Evolutionary conservation across 495 filamentous ascomycete species (phyloP), one percentile per base, ranked within the genome.

Genomic region (Pseudomonodictys pantanalensis): DNA sequence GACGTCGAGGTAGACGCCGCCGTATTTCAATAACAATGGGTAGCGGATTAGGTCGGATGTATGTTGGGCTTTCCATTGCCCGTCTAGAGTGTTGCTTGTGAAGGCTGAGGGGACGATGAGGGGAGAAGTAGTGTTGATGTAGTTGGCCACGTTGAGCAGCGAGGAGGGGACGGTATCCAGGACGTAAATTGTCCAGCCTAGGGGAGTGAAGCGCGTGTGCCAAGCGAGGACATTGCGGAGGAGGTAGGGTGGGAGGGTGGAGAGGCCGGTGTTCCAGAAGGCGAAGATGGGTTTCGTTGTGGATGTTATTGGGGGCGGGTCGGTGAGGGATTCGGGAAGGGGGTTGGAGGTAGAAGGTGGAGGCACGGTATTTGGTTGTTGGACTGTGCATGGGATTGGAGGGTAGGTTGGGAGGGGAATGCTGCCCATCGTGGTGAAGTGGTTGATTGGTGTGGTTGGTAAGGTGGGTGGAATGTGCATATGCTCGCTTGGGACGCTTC

Each of bases 1-100:
- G 0, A 78, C 80, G 59, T 83, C 80, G 0, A 79, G 76, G 58
- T 83, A 84, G 23, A 83, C 73, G 32, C 81, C 81, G 28, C 81
- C 80, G 59, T 82, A 80, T 50, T 72, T 75, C 3, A 80, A 72
- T 26, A 84, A 65, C 12, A 84, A 67, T 43, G 81, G 81, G 51
- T 69, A 81, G 22, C 81, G 77, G 15, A 83, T 79, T 7, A 84
- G 77, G 50, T 84, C 81, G 1, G 79, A 81, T 6, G 72, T 76
- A 64, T 83, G 80, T 65, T 83, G 81, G 17, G 68, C 65, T 0
- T 73, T 78, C 64, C 79, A 79, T 6, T 57, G 58, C 39, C 81
- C 80, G 44, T 69, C 65, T 26, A 84, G 67, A 3, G 73, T 76
- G 20, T 73, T 72, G 6, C 80, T 72, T 10, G 62, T 63, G 61